Evolutionary conservation across 208 protist genomes (phyloP), one percentile per base, ranked within the genome.

Genomic region (Leishmania tropica): DNA sequence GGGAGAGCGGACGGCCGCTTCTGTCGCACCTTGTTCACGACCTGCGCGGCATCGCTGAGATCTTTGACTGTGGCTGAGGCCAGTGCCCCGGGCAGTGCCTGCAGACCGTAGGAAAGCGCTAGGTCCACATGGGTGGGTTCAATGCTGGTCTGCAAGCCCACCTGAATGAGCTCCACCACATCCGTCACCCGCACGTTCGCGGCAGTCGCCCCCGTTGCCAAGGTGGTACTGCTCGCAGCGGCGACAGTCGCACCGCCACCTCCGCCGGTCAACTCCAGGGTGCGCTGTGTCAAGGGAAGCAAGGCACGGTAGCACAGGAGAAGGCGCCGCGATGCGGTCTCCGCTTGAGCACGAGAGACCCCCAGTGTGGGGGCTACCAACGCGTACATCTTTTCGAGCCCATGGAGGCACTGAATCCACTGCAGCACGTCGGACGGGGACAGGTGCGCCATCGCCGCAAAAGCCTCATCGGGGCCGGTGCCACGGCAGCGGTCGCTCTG

Each of bases 21-120:
- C 45, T 65, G 54, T 13, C 87, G 83, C 10, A 90, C 77, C 64
- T 79, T 87, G 62, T 85, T 88, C 42, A 95, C 77, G n/a, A 88
- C 62, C 67, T 92, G 90, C n/a, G 79, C 65, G 13, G 87, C 75
- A 68, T 82, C 42, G 68, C 86, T 89, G 42, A 91, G 70, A 58
- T 95, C 90, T 31, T 85, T 88, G 56, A 85, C 80, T 0, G 88
- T 87, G 45, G 88, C 85, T 1, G 89, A 60, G 13, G 53, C 15
- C 42, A 86, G 51, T 21, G 74, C 35, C 21, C 47, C n/a, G 21
- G 83, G 67, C 56, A 86, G 37, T 6, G 79, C 75, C 35, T 67
- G 83, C 56, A 86, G 78, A 1, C 74, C 83, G 54, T 78, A 67
- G 28, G 28, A 17, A n/a, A 86, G 78, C 2, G 60, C 75, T 28